Percentiles rank a stretch among this genome's conserved stretches.
phyloP scores from a whole-genome alignment of 2,329 filamentous ascomycete genomes.

The Elsinoe fawcettii region DNA sequence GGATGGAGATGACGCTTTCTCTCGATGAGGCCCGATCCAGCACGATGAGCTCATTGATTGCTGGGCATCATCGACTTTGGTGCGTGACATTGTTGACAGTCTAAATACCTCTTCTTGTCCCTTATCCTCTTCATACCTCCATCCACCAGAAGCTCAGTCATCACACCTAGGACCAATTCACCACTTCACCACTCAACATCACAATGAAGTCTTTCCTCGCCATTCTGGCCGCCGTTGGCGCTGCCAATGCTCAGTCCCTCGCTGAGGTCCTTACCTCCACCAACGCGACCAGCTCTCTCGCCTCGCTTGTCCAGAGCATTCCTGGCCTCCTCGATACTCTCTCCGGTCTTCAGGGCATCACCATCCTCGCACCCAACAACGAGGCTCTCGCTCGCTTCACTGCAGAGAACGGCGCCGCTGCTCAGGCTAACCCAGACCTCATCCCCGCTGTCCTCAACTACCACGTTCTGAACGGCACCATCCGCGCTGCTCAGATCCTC shows the following conservation, averaged over 20 bases:
- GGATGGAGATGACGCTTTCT: constrained; percentile 10
- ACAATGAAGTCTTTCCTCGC: constrained; percentile 13
- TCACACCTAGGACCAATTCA: neutral
- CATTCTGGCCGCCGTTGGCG: constrained; percentile 14
- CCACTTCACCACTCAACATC: neutral
- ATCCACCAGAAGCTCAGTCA: neutral
- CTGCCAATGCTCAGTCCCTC: constrained; percentile 19
- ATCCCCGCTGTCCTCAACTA: constrained; percentile 47
- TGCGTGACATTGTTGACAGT: neutral
- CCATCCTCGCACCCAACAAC: constrained; percentile 52
- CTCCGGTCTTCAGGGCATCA: constrained; percentile 36
- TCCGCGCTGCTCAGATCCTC: constrained; percentile 32
- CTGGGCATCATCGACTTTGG: constrained; percentile 11
- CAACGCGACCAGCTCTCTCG: constrained; percentile 22
- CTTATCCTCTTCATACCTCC: neutral
- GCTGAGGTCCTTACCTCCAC: constrained; percentile 22
- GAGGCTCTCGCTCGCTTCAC: constrained; percentile 27
- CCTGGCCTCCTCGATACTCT: constrained; percentile 28
- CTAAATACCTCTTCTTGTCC: constrained; percentile 1
- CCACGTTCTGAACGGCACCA: constrained; percentile 51
- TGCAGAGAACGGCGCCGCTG: constrained; percentile 27
- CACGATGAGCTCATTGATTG: constrained; percentile 14
- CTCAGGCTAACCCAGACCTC: constrained; percentile 27
- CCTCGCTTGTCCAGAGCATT: constrained; percentile 23
- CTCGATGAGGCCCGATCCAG: constrained; percentile 13